A percentile compares a stretch with the other conserved stretches of the same genome.
Evolutionary conservation across 208 protist species (phyloP).

Genomic region (Naegleria gruberi): DNA sequence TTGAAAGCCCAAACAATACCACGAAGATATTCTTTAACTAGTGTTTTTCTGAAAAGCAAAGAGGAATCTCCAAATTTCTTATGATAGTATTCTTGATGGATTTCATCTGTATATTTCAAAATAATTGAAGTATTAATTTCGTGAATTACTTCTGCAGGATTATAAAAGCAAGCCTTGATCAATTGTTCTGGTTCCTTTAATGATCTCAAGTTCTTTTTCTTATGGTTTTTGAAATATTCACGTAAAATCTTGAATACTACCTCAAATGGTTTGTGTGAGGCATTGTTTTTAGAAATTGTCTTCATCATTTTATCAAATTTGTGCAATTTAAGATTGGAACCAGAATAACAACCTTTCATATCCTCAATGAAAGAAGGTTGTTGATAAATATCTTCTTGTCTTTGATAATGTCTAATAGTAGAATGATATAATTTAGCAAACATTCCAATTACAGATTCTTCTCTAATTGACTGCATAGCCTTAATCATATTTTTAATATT

Average conservation of each 20-base stretch:
- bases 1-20: background rate
- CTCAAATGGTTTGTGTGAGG: background rate
- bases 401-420: background rate
- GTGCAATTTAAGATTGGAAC: no score
- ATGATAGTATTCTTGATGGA: background rate
- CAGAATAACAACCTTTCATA: no score
- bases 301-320: background rate
- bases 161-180: background rate
- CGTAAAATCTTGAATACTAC: background rate
- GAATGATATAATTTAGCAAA: background rate
- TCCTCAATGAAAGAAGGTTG: background rate
- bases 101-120: background rate
- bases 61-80: background rate
- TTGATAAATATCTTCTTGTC: background rate
- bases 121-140: background rate
- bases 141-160: background rate
- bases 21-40: background rate
- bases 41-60: background rate
- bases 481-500: background rate
- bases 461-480: background rate
- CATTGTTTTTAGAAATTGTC: background rate
- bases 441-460: background rate
- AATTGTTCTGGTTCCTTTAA: background rate
- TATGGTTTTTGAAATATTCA: background rate
- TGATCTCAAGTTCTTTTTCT: background rate